Conservation (phyloP, 208 protist species). For the Porcisia hertigi region DNA sequence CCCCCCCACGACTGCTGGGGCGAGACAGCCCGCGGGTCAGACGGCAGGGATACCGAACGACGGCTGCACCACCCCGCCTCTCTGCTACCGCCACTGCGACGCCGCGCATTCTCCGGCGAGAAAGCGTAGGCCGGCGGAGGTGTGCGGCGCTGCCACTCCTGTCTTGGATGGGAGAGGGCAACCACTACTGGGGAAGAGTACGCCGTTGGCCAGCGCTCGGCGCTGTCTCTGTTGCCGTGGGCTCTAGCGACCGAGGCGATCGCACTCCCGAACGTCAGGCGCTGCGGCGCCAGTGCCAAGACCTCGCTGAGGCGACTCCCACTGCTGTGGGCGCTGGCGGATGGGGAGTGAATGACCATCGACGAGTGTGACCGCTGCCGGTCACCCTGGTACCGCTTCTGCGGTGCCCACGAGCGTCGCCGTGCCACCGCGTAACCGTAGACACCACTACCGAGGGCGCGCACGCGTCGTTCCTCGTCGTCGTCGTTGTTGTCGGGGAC, state of each 20-base stretch:
- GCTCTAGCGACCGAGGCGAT: constrained; percentile 6
- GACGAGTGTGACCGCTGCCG: constrained; percentile 2
- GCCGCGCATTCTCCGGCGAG: not conserved
- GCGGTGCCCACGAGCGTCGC: constrained; percentile 31
- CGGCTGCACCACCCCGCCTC: not conserved
- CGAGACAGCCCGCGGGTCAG: not conserved
- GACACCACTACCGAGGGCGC: constrained; percentile 9
- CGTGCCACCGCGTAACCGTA: constrained; percentile 28
- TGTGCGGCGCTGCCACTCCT: not conserved
- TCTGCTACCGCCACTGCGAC: not conserved
- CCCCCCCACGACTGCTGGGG: constrained; percentile 8
- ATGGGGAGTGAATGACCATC: not conserved
- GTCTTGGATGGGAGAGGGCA: not conserved
- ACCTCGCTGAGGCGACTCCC: not conserved
- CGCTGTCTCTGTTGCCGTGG: constrained; percentile 13
- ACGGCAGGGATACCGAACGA: constrained; percentile 7
- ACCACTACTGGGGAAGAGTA: not conserved
- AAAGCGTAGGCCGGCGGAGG: constrained; percentile 12
- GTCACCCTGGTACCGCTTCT: constrained; percentile 11
- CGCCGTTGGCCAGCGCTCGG: constrained; percentile 19
- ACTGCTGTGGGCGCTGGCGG: constrained; percentile 4
- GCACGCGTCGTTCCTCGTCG: not conserved
- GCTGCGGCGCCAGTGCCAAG: constrained; percentile 17
- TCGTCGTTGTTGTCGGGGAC: not conserved
- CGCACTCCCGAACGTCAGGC: constrained; percentile 30